Conservation (phyloP, 176 grass and related monocot genomes). For the Musa beccarii region DNA sequence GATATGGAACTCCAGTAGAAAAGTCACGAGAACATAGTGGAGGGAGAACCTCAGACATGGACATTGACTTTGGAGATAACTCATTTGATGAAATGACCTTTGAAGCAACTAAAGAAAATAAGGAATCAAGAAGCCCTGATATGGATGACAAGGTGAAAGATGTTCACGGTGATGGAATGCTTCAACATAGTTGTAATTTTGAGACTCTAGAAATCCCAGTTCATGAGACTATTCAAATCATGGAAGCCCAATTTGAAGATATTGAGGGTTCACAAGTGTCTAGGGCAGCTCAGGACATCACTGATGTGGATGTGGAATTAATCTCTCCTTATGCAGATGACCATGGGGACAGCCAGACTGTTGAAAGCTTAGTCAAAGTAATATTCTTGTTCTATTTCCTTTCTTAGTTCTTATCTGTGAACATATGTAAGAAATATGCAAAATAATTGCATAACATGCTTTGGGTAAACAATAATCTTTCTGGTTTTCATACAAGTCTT, state of each 20-base stretch:
- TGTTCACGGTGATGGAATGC: slow-evolving; percentile 10
- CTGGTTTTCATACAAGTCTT: too few species aligned
- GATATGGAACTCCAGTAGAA: background rate
- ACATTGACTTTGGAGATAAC: background rate
- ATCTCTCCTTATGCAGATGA: slow-evolving; percentile 59
- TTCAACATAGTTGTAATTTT: background rate
- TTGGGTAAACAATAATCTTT: background rate
- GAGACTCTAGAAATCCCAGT: background rate
- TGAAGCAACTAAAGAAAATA: background rate
- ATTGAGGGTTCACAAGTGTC: slow-evolving; percentile 45
- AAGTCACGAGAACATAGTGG: background rate
- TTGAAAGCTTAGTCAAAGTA: slow-evolving; percentile 21
- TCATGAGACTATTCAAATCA: background rate
- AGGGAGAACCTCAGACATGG: background rate
- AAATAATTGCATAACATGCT: background rate
- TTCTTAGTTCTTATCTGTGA: background rate
- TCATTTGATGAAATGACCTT: slow-evolving; percentile 10
- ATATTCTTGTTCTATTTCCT: background rate
- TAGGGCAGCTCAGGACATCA: slow-evolving; percentile 50
- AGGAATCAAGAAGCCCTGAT: slow-evolving; percentile 17
- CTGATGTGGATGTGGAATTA: slow-evolving; percentile 35
- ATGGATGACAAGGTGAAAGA: slow-evolving; percentile 16
- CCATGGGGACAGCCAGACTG: slow-evolving; percentile 27
- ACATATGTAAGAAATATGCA: background rate
- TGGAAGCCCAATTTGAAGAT: slow-evolving; percentile 38